Conservation (phyloP, 2,329 filamentous ascomycete species). For the Dactylonectria estremocensis region DNA sequence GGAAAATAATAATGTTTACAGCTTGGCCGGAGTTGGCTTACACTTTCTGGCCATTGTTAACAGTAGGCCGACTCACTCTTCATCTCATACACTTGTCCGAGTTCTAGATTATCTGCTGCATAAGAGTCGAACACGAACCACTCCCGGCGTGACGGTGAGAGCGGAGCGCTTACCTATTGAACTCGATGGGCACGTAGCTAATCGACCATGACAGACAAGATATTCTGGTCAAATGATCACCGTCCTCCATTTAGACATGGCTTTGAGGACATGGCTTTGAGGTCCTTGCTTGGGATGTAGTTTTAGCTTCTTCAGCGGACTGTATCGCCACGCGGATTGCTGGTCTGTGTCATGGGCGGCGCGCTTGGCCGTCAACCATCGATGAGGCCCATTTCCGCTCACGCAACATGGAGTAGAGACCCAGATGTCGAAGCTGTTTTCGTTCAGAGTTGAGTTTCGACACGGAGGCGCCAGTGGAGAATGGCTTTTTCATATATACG, state of each 20-base stretch:
- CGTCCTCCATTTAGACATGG: background rate
- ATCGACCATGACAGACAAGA: background rate
- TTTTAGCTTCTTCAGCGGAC: background rate
- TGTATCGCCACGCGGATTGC: background rate
- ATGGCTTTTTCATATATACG: background rate
- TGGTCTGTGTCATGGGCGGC: background rate
- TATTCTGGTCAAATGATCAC: background rate
- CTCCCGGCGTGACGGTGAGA: background rate
- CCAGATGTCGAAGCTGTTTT: background rate
- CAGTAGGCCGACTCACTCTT: constrained; percentile 3
- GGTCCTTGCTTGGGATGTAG: constrained; percentile 5
- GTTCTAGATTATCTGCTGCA: background rate
- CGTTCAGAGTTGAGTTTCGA: background rate
- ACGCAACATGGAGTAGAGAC: background rate
- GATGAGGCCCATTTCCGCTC: too few relatives aligned
- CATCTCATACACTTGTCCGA: background rate
- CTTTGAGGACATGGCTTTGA: background rate
- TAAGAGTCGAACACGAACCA: background rate
- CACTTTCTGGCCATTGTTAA: background rate
- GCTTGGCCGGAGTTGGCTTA: background rate
- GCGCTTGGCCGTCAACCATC: background rate
- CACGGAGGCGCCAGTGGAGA: background rate
- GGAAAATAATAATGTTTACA: background rate
- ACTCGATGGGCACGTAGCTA: constrained; percentile 1
- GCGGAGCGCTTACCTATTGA: background rate